Percentiles rank a stretch among this genome's conserved stretches.
phyloP scores from a whole-genome alignment of 768 basidiomycete species.

The Podaxis sp. region DNA sequence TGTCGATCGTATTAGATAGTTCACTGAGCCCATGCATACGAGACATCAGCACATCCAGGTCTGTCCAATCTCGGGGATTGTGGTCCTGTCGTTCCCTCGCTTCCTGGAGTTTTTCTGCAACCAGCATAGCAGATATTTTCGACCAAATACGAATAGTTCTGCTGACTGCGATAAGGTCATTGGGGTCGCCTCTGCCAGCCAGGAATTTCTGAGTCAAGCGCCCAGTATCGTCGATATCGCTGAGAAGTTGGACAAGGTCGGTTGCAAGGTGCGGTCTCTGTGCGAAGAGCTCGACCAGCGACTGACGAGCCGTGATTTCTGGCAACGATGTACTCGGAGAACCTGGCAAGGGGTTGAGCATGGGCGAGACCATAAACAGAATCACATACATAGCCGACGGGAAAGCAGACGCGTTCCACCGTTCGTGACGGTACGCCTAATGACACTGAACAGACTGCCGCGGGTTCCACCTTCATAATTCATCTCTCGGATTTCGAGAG shows the following conservation, averaged over 20 bases:
- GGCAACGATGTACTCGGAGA: conserved; percentile 76
- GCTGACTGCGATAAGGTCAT: conserved; percentile 65
- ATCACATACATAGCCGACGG: conserved; percentile 71
- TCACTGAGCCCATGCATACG: conserved; percentile 48
- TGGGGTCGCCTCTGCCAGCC: conserved; percentile 61
- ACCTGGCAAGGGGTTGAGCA: conserved; percentile 31
- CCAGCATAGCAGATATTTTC: conserved; percentile 46
- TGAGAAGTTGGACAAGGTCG: conserved; percentile 57
- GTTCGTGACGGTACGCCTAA: conserved; percentile 76
- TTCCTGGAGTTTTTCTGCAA: conserved; percentile 58
- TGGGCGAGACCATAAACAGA: conserved; percentile 26
- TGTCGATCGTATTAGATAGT: conserved; percentile 57
- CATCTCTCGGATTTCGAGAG: conserved; percentile 81
- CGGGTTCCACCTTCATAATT: conserved; percentile 67
- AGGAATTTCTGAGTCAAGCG: conserved; percentile 79
- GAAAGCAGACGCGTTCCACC: conserved; percentile 75
- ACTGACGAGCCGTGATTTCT: conserved; percentile 74
- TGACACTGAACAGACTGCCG: conserved; percentile 71
- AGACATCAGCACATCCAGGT: conserved; percentile 50
- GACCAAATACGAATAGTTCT: conserved; percentile 62
- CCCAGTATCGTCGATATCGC: conserved; percentile 62
- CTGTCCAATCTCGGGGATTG: conserved; percentile 47
- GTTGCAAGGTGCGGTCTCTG: conserved; percentile 57
- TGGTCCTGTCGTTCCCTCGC: conserved; percentile 27
- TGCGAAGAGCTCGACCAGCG: conserved; percentile 72